Evolutionary conservation across 106 monocot species (phyloP).

Genomic region (Acanthochlamys bracteata): DNA sequence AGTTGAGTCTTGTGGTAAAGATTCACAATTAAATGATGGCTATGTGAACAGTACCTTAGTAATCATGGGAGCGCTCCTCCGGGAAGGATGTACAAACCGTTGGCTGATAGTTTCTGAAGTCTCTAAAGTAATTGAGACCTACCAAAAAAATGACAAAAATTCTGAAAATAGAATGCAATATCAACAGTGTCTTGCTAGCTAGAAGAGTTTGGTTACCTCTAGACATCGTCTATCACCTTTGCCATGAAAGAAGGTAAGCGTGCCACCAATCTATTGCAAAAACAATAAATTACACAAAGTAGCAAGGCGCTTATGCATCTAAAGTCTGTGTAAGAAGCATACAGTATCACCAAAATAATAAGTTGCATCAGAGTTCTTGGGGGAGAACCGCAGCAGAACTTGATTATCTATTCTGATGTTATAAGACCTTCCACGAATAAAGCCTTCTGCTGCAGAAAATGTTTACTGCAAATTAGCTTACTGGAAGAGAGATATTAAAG

Average conservation of each 20-base stretch:
- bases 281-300: neutral
- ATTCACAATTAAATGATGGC: no score
- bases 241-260: slow-evolving; percentile 85
- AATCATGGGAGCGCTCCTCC: slow-evolving; percentile 64
- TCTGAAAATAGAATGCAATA: neutral
- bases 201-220: slow-evolving; percentile 50
- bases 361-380: slow-evolving; percentile 80
- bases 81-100: slow-evolving; percentile 69
- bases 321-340: slow-evolving; percentile 1
- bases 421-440: slow-evolving; percentile 90
- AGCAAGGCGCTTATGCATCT: neutral
- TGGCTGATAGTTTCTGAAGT: slow-evolving; percentile 76
- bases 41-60: slow-evolving; percentile 68
- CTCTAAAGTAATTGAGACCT: slow-evolving; percentile 88
- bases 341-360: slow-evolving; percentile 98
- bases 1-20: no score
- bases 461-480: slow-evolving; percentile 34
- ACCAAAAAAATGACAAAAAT: neutral
- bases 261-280: slow-evolving; percentile 77
- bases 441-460: slow-evolving; percentile 95
- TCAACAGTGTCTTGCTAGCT: neutral
- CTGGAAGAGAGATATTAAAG: neutral
- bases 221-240: slow-evolving; percentile 80
- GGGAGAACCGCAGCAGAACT: slow-evolving; percentile 83
- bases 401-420: slow-evolving; percentile 96